Evolutionary conservation across 371 early-diverging fungal genomes (phyloP), one percentile per base, ranked within the genome.

Genomic region (Mucor sp.): DNA sequence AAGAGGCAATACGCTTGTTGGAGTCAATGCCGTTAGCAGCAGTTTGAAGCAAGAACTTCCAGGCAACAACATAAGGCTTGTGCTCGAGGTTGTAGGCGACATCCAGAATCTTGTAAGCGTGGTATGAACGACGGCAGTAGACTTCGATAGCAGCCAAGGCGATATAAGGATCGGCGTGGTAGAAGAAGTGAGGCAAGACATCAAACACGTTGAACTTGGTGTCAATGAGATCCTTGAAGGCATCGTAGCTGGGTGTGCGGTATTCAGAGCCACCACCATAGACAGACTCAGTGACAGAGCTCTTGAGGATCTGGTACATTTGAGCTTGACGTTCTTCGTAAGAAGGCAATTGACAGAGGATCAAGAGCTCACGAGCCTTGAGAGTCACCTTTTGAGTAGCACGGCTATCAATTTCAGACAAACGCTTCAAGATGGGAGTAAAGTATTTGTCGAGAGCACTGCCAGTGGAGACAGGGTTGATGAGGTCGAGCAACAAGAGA

Each of bases 121-220:
- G 96, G 91, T 97, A 96, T 8, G 97, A 91, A 65, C 94, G 96
- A 65, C 96, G 91, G 63, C 95, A 93, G 83, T 99, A 99, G 21
- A 95, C 95, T 86, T 97, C 96, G 25, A 97, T 82, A 21, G 99
- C 97, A 14, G 95, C 93, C 70, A 95, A 81, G 12, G 92, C 88
- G 66, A 97, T 85, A 67, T 91, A 89, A 37, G 83, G 82, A 66
- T 94, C 90, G 30, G 76, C 79, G 72, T 97, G 91, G 76, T 93
- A 95, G 80, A 99, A 95, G 88, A 99, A 97, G 71, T 87, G 84
- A 71, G 95, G 95, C 70, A 99, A 82, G 30, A 98, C 95, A 73
- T 99, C 99, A 73, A 97, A 89, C 62, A 99, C 95, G 44, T 95
- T 91, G 86, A 95, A 95, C 77, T 95, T 94, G 74, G 96, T 94